Percentiles rank a stretch among this genome's conserved stretches.
These are phyloP conservation scores for Acer negundo DNA, from an alignment of 345 rosid species.

Conservation along the genomic window DNA sequence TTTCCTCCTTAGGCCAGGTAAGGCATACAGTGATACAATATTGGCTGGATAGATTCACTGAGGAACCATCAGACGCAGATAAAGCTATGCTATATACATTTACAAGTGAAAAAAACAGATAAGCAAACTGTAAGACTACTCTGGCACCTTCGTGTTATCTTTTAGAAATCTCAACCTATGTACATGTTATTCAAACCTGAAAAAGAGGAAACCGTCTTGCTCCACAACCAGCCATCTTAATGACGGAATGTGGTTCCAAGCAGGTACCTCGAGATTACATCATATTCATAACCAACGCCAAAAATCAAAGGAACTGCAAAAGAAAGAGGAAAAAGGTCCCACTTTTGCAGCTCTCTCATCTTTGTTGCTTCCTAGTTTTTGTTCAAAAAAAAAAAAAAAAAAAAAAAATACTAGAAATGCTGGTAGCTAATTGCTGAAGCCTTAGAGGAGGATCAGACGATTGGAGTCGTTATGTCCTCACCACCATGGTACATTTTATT, in stretches of 20 bases:
- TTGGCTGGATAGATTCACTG: neutral
- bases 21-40: neutral
- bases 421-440: neutral
- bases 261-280: slow-evolving; percentile 13
- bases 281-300: neutral
- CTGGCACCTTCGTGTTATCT: neutral
- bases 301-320: neutral
- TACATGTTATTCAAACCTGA: slow-evolving; percentile 10
- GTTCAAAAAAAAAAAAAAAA: neutral
- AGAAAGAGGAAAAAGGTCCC: slow-evolving; percentile 11
- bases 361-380: neutral
- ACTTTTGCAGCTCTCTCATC: neutral
- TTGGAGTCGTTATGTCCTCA: slow-evolving; percentile 23
- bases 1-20: neutral
- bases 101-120: slow-evolving; percentile 9
- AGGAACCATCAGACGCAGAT: neutral
- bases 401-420: neutral
- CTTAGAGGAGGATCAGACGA: slow-evolving; percentile 17
- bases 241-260: slow-evolving; percentile 42
- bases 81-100: slow-evolving; percentile 1
- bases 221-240: slow-evolving; percentile 32
- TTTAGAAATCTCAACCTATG: slow-evolving; percentile 15
- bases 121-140: neutral
- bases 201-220: slow-evolving; percentile 28
- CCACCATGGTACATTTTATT: slow-evolving; percentile 45